These are phyloP conservation scores for Kwoniella mangroviensis DNA, from an alignment of 768 basidiomycete genomes.

Conservation along the genomic window DNA sequence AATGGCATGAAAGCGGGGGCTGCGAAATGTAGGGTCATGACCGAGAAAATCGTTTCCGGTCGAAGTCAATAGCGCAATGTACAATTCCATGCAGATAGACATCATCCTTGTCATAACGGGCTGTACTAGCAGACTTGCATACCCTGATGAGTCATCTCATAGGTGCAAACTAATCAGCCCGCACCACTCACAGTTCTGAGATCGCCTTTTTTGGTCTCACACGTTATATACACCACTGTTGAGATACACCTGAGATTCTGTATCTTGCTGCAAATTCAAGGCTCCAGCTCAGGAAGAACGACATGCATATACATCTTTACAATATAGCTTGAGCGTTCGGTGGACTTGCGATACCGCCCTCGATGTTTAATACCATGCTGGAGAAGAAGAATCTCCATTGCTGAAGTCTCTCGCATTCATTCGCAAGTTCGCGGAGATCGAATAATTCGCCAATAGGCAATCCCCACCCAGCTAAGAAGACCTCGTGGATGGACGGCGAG, in stretches of 20 bases:
- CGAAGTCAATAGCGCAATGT: background rate
- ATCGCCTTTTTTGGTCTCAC: too few species aligned
- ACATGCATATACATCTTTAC: conserved; percentile 4
- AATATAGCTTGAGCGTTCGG: conserved; percentile 42
- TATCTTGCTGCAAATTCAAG: too few species aligned
- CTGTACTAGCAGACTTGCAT: too few species aligned
- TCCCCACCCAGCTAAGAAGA: conserved; percentile 41
- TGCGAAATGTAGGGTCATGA: conserved; percentile 10
- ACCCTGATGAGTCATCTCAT: too few species aligned
- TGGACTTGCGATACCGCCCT: conserved; percentile 42
- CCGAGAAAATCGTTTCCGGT: conserved; percentile 6
- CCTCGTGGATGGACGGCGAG: conserved; percentile 25
- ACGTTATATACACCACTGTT: too few species aligned
- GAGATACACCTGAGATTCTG: too few species aligned
- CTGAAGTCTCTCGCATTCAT: conserved; percentile 23
- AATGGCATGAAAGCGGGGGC: conserved; percentile 27
- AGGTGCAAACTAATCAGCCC: too few species aligned
- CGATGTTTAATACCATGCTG: conserved; percentile 36
- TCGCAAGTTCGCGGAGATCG: conserved; percentile 30
- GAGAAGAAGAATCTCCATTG: conserved; percentile 43
- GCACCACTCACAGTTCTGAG: too few species aligned
- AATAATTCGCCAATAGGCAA: conserved; percentile 44
- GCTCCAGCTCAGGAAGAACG: too few species aligned
- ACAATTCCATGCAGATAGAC: too few species aligned
- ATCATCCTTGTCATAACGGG: too few species aligned